Evolutionary conservation across 805 yeast species (phyloP).

Genomic region (Kodamaea jinghongensis): DNA sequence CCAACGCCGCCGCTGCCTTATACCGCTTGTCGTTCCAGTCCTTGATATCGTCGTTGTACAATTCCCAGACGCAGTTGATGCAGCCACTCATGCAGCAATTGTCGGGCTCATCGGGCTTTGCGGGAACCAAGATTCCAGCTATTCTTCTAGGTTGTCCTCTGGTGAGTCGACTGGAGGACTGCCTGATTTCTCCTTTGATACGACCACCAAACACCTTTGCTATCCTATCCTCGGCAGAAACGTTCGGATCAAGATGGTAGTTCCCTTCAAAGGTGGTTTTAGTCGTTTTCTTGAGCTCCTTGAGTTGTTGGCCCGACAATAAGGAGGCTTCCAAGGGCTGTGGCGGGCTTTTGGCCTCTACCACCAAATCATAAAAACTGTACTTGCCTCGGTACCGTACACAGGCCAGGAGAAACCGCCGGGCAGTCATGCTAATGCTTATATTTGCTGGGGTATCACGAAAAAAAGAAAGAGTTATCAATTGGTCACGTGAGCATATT

Average conservation of each 20-base stretch:
- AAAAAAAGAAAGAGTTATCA: too few relatives aligned
- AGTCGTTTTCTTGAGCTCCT: conserved; percentile 18
- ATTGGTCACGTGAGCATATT: too few relatives aligned
- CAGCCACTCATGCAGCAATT: conserved; percentile 98
- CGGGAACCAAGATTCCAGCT: conserved; percentile 74
- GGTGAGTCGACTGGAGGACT: conserved; percentile 34
- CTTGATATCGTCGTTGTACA: conserved; percentile 80
- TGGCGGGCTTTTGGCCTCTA: too few relatives aligned
- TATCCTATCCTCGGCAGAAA: conserved; percentile 48
- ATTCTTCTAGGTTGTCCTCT: conserved; percentile 37
- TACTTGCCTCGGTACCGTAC: too few relatives aligned
- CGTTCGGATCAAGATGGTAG: conserved; percentile 22
- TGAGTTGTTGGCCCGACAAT: conserved; percentile 21
- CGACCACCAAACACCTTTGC: conserved; percentile 54
- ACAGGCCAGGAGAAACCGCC: too few relatives aligned
- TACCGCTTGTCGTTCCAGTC: conserved; percentile 69
- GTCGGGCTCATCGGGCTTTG: conserved; percentile 85
- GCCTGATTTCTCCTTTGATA: conserved; percentile 49
- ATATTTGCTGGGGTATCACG: too few relatives aligned
- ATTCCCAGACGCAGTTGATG: conserved; percentile 95
- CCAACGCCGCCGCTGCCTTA: conserved; percentile 50
- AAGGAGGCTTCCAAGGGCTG: conserved; percentile 32
- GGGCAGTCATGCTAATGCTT: too few relatives aligned
- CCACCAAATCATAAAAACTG: too few relatives aligned
- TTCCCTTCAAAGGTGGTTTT: conserved; percentile 31